Evolutionary conservation across 768 basidiomycete genomes (phyloP), one percentile per base, ranked within the genome.

Genomic region (Dendrothele bispora): DNA sequence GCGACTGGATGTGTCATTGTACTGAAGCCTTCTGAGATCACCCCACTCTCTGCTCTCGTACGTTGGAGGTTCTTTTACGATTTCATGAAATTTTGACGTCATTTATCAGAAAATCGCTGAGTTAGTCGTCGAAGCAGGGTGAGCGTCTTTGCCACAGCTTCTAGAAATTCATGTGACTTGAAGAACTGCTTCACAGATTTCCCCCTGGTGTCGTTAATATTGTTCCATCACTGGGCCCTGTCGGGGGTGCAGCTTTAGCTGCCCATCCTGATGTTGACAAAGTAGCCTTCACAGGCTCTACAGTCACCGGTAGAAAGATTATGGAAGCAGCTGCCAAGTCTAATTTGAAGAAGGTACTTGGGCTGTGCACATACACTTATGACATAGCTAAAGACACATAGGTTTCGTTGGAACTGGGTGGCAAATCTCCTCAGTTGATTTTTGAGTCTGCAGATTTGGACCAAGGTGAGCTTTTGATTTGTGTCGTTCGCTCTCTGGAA

Each of bases 261-360:
- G 66, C 79, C 10, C 95, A 98, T 66, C 77, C 64, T 46, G 89
- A 87, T 55, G 86, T 98, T 39, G 91, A 97, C 72, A 95, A 97
- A 68, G 79, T 98, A 52, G 94, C 95, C 2, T 97, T 98, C 67
- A 98, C 95, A 7, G 95, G 95, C 38, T 92, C 89, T 28, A 95
- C 93, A 12, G 61, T 80, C 46, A 95, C 92, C 4, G 95, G 95
- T 20, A 80, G 93, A 20, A 89, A 86, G 60, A 83, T 98, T 60
- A 86, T 93, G 83, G 83, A 87, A 60, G 92, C 95, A 12, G 91
- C 95, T 2, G 91, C 95, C 7, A 85, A 86, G 64, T 90, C 87
- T 57, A 98, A 98, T 69, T 68, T 98, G 53, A 98, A 98, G 70
- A 95, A 95, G 77, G 93, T 79, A 43, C 15, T 54, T 28, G 12